phyloP scores from a whole-genome alignment of 352 stramenopile genomes.

The Pythium utonaiense region DNA sequence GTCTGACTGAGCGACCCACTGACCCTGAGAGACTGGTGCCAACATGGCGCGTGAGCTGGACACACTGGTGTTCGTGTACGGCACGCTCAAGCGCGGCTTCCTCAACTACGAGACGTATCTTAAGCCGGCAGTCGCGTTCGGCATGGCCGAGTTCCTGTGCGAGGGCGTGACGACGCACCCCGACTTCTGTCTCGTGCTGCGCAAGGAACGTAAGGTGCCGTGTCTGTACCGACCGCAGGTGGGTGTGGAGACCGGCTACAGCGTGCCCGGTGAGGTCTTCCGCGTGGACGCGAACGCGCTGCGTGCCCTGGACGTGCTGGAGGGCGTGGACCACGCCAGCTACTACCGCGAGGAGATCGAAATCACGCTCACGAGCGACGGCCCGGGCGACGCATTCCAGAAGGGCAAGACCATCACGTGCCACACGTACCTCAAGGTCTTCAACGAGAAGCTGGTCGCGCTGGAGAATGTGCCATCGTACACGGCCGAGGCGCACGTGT shows the following conservation, averaged over 20 bases:
- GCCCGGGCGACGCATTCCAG: slow-evolving; percentile 14
- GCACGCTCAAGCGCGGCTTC: slow-evolving; percentile 66
- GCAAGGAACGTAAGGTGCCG: slow-evolving; percentile 50
- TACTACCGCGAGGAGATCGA: slow-evolving; percentile 61
- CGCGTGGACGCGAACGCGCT: slow-evolving; percentile 47
- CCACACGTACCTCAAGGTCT: slow-evolving; percentile 50
- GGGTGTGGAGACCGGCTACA: slow-evolving; percentile 29
- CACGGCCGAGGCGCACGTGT: slow-evolving; percentile 40
- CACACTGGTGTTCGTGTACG: slow-evolving; percentile 72
- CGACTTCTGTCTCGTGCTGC: slow-evolving; percentile 59
- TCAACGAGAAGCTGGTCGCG: slow-evolving; percentile 40
- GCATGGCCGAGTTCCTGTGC: slow-evolving; percentile 45
- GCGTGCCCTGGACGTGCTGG: slow-evolving; percentile 63
- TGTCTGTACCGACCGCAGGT: slow-evolving; percentile 49
- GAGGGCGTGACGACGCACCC: slow-evolving; percentile 29
- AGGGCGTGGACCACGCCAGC: slow-evolving; percentile 56
- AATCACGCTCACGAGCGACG: slow-evolving; percentile 38
- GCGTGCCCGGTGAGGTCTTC: slow-evolving; percentile 53
- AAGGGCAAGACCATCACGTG: slow-evolving; percentile 39
- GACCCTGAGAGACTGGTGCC: too few relatives aligned
- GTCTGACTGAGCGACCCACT: too few relatives aligned
- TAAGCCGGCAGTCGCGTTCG: slow-evolving; percentile 33
- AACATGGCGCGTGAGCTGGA: slow-evolving; percentile 21
- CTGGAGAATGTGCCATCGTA: slow-evolving; percentile 46
- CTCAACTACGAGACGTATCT: slow-evolving; percentile 68